phyloP scores from a whole-genome alignment of 2,329 filamentous ascomycete genomes.

The Curvularia hawaiiensis region DNA sequence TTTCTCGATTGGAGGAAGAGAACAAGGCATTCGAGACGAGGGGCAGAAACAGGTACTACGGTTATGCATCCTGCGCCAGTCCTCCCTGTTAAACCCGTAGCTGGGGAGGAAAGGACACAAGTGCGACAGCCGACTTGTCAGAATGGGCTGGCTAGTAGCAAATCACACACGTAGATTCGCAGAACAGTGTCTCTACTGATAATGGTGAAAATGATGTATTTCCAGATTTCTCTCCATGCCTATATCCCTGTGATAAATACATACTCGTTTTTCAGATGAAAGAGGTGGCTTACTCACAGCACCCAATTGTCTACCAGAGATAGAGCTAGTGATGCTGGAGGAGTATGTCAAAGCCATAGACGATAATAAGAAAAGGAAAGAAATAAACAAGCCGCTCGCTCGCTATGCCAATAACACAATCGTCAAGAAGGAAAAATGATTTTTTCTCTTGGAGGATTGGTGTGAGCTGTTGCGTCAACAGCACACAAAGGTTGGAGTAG shows the following conservation, averaged over 20 bases:
- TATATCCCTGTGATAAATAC: slow-evolving; percentile 15
- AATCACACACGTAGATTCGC: neutral
- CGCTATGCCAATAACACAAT: slow-evolving; percentile 50
- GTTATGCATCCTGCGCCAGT: neutral
- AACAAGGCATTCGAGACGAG: slow-evolving; percentile 1
- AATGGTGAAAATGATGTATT: slow-evolving; percentile 13
- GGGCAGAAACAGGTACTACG: neutral
- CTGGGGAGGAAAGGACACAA: neutral
- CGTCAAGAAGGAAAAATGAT: slow-evolving; percentile 31
- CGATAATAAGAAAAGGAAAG: neutral
- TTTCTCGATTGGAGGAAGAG: neutral
- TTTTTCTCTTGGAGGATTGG: slow-evolving; percentile 11
- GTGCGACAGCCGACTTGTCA: neutral
- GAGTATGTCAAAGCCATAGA: slow-evolving; percentile 13
- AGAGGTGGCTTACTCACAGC: slow-evolving; percentile 16
- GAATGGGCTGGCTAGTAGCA: neutral
- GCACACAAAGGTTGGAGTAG: slow-evolving; percentile 16
- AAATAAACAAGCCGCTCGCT: slow-evolving; percentile 24
- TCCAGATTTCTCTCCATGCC: slow-evolving; percentile 9
- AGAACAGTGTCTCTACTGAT: neutral
- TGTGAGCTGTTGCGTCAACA: slow-evolving; percentile 9
- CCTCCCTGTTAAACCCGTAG: neutral
- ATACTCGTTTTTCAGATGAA: slow-evolving; percentile 18
- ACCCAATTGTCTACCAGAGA: neutral
- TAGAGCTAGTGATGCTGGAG: slow-evolving; percentile 7